Percentiles rank a stretch among this genome's conserved stretches.
These are phyloP conservation scores for Croton setiger DNA, from an alignment of 441 rosid genomes.

Conservation along the genomic window DNA sequence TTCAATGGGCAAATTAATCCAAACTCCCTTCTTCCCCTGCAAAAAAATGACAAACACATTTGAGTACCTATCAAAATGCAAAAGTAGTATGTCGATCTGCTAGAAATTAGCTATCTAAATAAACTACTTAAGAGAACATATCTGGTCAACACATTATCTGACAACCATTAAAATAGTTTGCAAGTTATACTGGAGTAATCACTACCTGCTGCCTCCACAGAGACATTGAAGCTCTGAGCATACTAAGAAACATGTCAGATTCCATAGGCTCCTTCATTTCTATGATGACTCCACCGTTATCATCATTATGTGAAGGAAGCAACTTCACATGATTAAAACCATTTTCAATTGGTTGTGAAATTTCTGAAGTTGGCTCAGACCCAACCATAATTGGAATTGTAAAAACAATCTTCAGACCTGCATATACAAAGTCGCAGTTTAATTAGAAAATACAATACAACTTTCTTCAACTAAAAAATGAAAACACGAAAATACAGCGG, in stretches of 20 bases:
- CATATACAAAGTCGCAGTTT: background rate
- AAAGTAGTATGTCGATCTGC: background rate
- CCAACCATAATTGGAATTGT: conserved; percentile 11
- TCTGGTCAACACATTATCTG: background rate
- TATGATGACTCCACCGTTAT: conserved; percentile 63
- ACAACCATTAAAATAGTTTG: background rate
- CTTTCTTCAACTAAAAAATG: background rate
- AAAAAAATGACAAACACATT: background rate
- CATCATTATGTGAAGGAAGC: conserved; percentile 50
- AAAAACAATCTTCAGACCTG: conserved; percentile 1
- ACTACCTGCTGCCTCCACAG: conserved; percentile 68
- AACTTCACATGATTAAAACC: conserved; percentile 27
- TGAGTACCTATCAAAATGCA: background rate
- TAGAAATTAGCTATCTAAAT: background rate
- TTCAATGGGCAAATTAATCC: too few species aligned
- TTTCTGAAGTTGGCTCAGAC: conserved; percentile 16
- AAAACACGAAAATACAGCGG: background rate
- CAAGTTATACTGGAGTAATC: background rate
- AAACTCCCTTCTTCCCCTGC: too few species aligned
- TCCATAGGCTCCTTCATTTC: conserved; percentile 61
- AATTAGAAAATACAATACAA: background rate
- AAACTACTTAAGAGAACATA: background rate
- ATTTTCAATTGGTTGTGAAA: conserved; percentile 21
- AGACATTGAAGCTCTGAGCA: conserved; percentile 52
- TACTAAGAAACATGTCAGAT: conserved; percentile 38